Evolutionary conservation across 2,329 filamentous ascomycete species (phyloP).

Genomic region (Torrubiellomyces zombiae): DNA sequence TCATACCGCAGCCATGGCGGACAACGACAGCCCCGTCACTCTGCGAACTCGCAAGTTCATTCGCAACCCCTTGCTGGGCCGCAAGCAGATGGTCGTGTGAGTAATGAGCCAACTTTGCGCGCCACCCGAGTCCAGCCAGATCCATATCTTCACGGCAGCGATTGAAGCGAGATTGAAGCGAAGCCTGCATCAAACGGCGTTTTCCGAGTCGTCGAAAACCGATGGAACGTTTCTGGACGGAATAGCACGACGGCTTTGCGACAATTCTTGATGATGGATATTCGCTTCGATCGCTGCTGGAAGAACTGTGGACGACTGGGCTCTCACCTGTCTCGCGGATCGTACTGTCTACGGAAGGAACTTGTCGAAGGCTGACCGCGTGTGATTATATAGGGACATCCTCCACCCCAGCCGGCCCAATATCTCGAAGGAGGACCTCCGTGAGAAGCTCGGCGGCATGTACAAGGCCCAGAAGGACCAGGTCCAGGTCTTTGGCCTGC

Average conservation of each 20-base stretch:
- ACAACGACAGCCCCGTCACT: slow-evolving; percentile 61
- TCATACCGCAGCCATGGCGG: slow-evolving; percentile 64
- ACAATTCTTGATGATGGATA: no score
- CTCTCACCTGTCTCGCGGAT: no score
- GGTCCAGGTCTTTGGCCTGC: slow-evolving; percentile 95
- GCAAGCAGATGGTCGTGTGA: slow-evolving; percentile 99
- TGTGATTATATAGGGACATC: slow-evolving; percentile 73
- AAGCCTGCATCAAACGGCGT: no score
- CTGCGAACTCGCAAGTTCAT: slow-evolving; percentile 99
- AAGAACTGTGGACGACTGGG: no score
- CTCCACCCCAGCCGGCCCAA: slow-evolving; percentile 97
- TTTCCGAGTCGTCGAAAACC: background rate
- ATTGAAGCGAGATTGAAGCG: no score
- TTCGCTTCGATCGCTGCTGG: no score
- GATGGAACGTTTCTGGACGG: no score
- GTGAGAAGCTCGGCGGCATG: slow-evolving; percentile 78
- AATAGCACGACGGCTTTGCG: no score
- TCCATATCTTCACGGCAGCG: no score
- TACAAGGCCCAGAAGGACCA: slow-evolving; percentile 99
- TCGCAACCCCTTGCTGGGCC: slow-evolving; percentile 95
- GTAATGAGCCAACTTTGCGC: slow-evolving; percentile 31
- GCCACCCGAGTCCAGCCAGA: background rate
- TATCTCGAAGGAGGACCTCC: slow-evolving; percentile 98
- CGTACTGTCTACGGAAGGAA: no score
- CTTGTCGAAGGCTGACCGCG: no score